phyloP scores from a whole-genome alignment of 2,329 filamentous ascomycete genomes.

The Fusarium phyllophilum region DNA sequence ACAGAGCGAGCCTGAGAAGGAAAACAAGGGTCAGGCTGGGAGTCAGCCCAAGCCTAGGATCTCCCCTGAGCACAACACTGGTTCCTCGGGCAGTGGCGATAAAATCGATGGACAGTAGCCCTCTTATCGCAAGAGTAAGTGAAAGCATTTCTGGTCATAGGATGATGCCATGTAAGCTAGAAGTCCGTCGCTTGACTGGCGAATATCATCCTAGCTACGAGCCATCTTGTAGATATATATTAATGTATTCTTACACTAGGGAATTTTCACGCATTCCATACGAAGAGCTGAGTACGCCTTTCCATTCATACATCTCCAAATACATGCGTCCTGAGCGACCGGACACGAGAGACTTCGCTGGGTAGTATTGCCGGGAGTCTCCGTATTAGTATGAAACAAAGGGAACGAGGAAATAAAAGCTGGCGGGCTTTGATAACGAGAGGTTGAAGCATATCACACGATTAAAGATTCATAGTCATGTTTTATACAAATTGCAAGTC shows the following conservation, averaged over 20 bases:
- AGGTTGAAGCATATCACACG: too few relatives aligned
- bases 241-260: not conserved
- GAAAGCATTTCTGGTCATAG: not conserved
- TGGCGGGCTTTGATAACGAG: too few relatives aligned
- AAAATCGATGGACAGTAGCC: not conserved
- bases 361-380: too few relatives aligned
- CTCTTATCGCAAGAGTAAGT: not conserved
- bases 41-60: not conserved
- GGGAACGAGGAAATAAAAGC: too few relatives aligned
- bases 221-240: rapidly evolving
- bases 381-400: too few relatives aligned
- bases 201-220: not conserved
- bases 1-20: not conserved
- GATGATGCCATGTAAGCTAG: not conserved
- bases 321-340: too few relatives aligned
- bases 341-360: too few relatives aligned
- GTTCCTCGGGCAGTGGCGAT: too few relatives aligned
- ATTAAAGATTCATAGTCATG: too few relatives aligned
- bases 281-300: not conserved
- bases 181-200: not conserved
- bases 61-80: not conserved
- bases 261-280: rapidly evolving
- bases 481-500: rapidly evolving
- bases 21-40: not conserved
- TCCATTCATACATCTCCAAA: not conserved